These are phyloP conservation scores for Podospora fimiseda DNA, from an alignment of 495 filamentous ascomycete species.

Conservation along the genomic window DNA sequence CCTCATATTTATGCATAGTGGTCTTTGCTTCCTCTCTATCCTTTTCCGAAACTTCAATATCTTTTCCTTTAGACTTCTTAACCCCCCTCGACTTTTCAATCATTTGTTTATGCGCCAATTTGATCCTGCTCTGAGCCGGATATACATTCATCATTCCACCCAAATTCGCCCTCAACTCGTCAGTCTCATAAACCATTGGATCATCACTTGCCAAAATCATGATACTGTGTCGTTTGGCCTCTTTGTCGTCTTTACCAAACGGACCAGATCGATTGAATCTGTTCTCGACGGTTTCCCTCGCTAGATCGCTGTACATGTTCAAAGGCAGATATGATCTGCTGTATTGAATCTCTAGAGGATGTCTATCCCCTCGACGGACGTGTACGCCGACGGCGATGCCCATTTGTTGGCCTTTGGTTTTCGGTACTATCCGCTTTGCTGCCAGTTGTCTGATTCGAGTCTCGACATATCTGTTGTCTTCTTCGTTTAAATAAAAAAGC, in stretches of 20 bases:
- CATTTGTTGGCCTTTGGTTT: slow-evolving; percentile 27
- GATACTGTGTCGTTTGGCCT: slow-evolving; percentile 34
- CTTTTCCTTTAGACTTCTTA: too few relatives aligned
- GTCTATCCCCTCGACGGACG: slow-evolving; percentile 65
- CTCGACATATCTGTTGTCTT: slow-evolving; percentile 51
- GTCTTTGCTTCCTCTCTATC: slow-evolving; percentile 26
- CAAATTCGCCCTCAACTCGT: slow-evolving; percentile 28
- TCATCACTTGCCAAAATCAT: slow-evolving; percentile 66
- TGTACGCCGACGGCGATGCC: slow-evolving; percentile 59
- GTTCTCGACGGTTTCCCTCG: slow-evolving; percentile 37
- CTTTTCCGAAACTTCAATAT: slow-evolving; percentile 26
- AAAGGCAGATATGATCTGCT: slow-evolving; percentile 62
- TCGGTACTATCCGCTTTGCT: slow-evolving; percentile 34
- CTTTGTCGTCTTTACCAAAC: slow-evolving; percentile 24
- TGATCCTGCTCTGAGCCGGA: slow-evolving; percentile 59
- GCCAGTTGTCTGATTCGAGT: slow-evolving; percentile 43
- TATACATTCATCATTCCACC: slow-evolving; percentile 35
- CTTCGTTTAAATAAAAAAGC: slow-evolving; percentile 54
- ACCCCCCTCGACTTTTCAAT: slow-evolving; percentile 30
- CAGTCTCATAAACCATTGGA: slow-evolving; percentile 53
- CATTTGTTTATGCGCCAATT: slow-evolving; percentile 52
- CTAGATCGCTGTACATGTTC: slow-evolving; percentile 48
- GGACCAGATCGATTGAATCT: slow-evolving; percentile 29
- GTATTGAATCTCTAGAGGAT: slow-evolving; percentile 61
- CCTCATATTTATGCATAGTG: slow-evolving; percentile 52